Base-by-base conservation (phyloP, 306 rosid genomes). In the Medicago ruthenica region DNA sequence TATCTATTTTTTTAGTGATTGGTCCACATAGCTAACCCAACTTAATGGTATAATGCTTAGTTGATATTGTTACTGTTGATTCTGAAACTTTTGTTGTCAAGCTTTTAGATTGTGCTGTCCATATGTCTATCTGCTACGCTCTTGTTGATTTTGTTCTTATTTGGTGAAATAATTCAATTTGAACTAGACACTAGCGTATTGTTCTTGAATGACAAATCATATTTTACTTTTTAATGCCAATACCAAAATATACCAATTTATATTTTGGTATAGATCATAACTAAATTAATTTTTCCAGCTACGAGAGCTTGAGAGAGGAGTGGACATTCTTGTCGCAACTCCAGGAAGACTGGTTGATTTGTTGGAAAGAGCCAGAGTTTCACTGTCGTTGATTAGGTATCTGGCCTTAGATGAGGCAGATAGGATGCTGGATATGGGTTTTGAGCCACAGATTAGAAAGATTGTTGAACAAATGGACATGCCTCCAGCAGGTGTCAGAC, bases 311-410 rank as follows among this genome's bases (percentile, higher is more conserved):
- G 97, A 92, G 87, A 88, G 90, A 84, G 97, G 97, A 58, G 97
- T 90, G 73, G 97, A 92, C 76, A 92, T 92, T 85, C 97, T 92
- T 83, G 97, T 93, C 55, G 98, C 97, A 67, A 91, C 97, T 72
- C 98, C 98, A 12, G 98, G 98, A 87, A 84, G 98, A 82, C 71
- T 93, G 83, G 97, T 93, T 61, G 98, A 91, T 91, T 82, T 91
- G 83, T 86, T 91, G 77, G 98, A 93, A 84, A 85, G 97, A 82
- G 96, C 92, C 53, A 90, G 89, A 77, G 95, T 90, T 80, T 90
- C 96, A 59, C 73, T 88, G 70, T 91, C 88, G 86, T 83, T 87
- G 96, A 83, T 83, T 39, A 63, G 78, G 72, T 83, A 75, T 79
- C 31, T 83, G 42, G 83, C 86, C 75, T 80, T 83, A 39, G 86